phyloP scores from a whole-genome alignment of 2,329 filamentous ascomycete species.

The Torrubiella hemipterigena region DNA sequence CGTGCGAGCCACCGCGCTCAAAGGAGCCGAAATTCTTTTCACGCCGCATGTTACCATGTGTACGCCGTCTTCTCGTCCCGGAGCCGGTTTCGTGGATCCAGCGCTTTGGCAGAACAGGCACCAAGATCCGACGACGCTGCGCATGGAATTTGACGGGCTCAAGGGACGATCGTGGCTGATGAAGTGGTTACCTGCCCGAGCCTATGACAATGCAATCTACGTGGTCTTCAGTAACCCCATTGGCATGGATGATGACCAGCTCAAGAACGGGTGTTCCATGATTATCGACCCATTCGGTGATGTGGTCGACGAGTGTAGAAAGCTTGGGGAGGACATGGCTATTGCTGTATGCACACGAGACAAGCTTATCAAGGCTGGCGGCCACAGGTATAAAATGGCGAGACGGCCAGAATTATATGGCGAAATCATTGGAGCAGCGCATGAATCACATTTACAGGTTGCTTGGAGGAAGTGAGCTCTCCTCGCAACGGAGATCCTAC shows the following conservation, averaged over 20 bases:
- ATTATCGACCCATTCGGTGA: constrained; percentile 9
- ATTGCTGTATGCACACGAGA: constrained; percentile 9
- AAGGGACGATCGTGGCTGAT: constrained; percentile 10
- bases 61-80: constrained; percentile 9
- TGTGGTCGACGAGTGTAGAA: constrained; percentile 8
- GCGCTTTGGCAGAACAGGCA: constrained; percentile 4
- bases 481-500: neutral
- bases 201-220: constrained; percentile 10
- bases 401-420: constrained; percentile 8
- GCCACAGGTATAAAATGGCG: constrained; percentile 8
- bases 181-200: constrained; percentile 10
- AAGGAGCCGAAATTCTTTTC: constrained; percentile 9
- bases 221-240: constrained; percentile 11
- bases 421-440: constrained; percentile 4
- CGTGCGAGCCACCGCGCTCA: constrained; percentile 7
- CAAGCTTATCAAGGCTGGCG: constrained; percentile 8
- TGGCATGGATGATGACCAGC: constrained; percentile 9
- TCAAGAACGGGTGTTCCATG: constrained; percentile 11
- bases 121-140: constrained; percentile 7
- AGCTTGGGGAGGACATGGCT: constrained; percentile 8
- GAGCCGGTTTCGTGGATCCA: constrained; percentile 9
- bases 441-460: constrained; percentile 7
- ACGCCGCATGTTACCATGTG: constrained; percentile 11
- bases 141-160: constrained; percentile 10
- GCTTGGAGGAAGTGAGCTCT: constrained; percentile 5